Percentiles rank a stretch among this genome's conserved stretches.
Evolutionary conservation across 345 rosid genomes (phyloP).

Genomic region (Arabidopsis arenosa): DNA sequence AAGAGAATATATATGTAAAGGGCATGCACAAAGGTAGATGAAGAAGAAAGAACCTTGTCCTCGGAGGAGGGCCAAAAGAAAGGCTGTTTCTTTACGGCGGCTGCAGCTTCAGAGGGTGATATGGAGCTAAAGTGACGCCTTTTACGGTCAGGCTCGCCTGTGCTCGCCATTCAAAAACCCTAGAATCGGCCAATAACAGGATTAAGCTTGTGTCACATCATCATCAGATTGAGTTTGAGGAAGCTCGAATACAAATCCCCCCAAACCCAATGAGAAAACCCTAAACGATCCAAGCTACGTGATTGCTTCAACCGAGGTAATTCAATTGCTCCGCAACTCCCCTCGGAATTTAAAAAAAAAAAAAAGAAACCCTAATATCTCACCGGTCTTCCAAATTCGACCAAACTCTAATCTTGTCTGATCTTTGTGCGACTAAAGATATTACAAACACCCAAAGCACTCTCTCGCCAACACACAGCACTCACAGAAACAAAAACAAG

Average conservation of each 20-base stretch:
- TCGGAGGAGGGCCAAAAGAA: constrained; percentile 73
- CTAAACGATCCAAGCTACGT: constrained; percentile 36
- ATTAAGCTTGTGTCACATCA: constrained; percentile 30
- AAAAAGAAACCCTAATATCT: constrained; percentile 30
- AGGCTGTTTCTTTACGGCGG: constrained; percentile 69
- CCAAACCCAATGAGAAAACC: constrained; percentile 20
- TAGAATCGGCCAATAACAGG: constrained; percentile 37
- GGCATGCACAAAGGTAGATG: constrained; percentile 25
- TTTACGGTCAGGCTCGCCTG: constrained; percentile 91
- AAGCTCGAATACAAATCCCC: not conserved
- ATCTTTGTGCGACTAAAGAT: constrained; percentile 18
- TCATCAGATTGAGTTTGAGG: constrained; percentile 23
- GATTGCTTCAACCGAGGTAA: constrained; percentile 31
- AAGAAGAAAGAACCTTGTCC: constrained; percentile 58
- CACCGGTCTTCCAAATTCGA: constrained; percentile 27
- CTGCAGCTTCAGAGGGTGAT: constrained; percentile 72
- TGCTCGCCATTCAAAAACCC: constrained; percentile 83
- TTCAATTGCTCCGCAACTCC: constrained; percentile 28
- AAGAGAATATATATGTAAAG: not conserved
- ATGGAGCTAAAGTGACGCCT: constrained; percentile 78
- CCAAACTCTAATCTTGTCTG: constrained; percentile 16
- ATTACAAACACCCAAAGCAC: constrained; percentile 8
- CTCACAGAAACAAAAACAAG: not conserved
- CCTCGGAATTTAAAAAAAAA: not conserved
- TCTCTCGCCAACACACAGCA: constrained; percentile 26